Evolutionary conservation across 768 basidiomycete species (phyloP), one percentile per base, ranked within the genome.

Genomic region (Lactarius sp.): DNA sequence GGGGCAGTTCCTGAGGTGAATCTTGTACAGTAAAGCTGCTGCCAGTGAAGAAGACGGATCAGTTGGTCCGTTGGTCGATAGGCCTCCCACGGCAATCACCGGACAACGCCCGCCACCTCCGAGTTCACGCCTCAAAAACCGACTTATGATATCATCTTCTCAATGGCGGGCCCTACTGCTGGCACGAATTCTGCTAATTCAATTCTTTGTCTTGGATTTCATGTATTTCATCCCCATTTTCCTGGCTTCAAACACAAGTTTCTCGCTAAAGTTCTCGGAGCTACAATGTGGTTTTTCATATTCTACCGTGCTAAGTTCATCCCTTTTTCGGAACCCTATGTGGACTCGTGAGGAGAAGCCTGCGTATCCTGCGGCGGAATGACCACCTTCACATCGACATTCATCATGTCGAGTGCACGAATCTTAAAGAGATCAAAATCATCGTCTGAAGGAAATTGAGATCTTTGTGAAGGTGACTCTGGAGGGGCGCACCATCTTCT

Each of bases 271-370:
- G 85, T 84, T 64, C 79, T 97, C 51, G 94, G 94, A 55, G 94
- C 94, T 39, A 83, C 86, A 31, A 96, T 97, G 94, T 97, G 94
- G 94, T 96, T 96, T 84, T 97, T 94, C 80, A 94, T 97, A 73
- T 96, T 97, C 80, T 97, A 95, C 77, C 86, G 94, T 61, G 88
- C 90, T 67, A 81, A 93, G 94, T 96, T 71, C 71, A 88, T 80
- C 52, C 18, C 1, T 6, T 66, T 27, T 57, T 47, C 16, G n/a
- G 9, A 18, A 6, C 51, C 27, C 22, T 14, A 37, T 8, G 36
- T 37, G 36, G 36, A 37, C 10, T 10, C 4, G 27, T 27, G 27
- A 27, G 27, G 2, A 27, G 27, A 3, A 37, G 4, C 9, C 36
- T 10, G 36, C 36, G 10, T 27, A 27, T 27, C 27, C 27, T 3